phyloP scores from a whole-genome alignment of 371 early-diverging fungal species.

The Gilbertella persicaria region DNA sequence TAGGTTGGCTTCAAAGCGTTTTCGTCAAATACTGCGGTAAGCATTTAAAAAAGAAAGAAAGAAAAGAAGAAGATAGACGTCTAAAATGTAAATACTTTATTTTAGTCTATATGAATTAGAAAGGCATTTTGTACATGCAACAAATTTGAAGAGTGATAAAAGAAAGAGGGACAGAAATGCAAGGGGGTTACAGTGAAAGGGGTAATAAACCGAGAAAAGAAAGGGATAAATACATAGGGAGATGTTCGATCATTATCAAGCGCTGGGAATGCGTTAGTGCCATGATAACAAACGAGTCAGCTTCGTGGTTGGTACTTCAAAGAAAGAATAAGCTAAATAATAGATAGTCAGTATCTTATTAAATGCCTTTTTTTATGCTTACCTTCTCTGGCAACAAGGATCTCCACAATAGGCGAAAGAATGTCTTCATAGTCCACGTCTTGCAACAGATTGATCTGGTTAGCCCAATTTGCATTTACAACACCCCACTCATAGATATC shows the following conservation, averaged over 20 bases:
- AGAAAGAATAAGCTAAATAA: constrained; percentile 28
- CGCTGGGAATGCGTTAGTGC: constrained; percentile 15
- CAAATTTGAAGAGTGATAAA: background rate
- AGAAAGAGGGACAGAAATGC: background rate
- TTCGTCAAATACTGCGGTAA: background rate
- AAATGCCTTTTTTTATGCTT: background rate
- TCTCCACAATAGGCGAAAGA: constrained; percentile 25
- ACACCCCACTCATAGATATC: constrained; percentile 23
- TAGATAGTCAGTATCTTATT: background rate
- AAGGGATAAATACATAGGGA: constrained; percentile 2
- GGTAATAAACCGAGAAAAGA: constrained; percentile 1
- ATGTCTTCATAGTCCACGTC: constrained; percentile 20
- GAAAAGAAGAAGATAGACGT: background rate
- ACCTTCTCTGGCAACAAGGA: constrained; percentile 31
- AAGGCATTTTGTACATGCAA: background rate
- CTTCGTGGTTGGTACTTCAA: constrained; percentile 28
- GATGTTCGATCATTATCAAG: background rate
- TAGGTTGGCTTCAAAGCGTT: background rate
- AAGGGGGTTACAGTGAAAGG: background rate
- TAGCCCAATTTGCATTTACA: constrained; percentile 15
- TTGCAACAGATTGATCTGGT: background rate
- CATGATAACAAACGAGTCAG: constrained; percentile 22
- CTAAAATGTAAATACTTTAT: background rate
- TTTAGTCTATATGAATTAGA: background rate
- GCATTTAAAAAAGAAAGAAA: background rate